phyloP scores from a whole-genome alignment of 2,329 filamentous ascomycete species.

The Corinectria fuckeliana region DNA sequence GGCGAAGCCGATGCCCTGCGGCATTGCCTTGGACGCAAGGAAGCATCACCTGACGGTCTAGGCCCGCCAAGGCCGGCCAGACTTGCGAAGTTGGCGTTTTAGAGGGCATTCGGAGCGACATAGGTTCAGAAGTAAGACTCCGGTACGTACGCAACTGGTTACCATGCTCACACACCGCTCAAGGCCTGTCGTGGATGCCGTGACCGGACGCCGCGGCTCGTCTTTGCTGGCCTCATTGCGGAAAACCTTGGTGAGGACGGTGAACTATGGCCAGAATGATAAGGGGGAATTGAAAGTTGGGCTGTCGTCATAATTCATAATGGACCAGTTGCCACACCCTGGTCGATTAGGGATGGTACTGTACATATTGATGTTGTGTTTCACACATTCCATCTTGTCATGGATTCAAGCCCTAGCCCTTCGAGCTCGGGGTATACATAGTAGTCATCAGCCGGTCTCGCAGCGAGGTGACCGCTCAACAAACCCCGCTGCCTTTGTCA shows the following conservation, averaged over 20 bases:
- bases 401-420: not conserved
- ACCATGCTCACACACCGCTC: constrained; percentile 26
- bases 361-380: constrained; percentile 4
- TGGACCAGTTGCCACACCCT: constrained; percentile 7
- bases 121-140: constrained; percentile 4
- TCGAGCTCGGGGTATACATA: not conserved
- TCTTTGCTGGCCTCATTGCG: not conserved
- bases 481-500: constrained; percentile 10
- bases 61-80: constrained; percentile 18
- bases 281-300: not conserved
- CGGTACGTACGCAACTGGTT: not conserved
- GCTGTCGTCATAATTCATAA: constrained; percentile 29
- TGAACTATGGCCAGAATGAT: not conserved
- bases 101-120: constrained; percentile 8
- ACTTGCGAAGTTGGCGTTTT: constrained; percentile 7
- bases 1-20: constrained; percentile 18
- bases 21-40: constrained; percentile 3
- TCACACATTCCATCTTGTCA: constrained; percentile 23
- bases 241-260: constrained; percentile 4
- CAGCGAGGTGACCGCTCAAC: constrained; percentile 1
- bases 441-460: constrained; percentile 15
- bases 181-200: not conserved
- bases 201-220: not conserved
- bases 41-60: constrained; percentile 24
- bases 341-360: not conserved